Evolutionary conservation across 2,329 filamentous ascomycete species (phyloP), one percentile per base, ranked within the genome.

Genomic region (Colletotrichum sojae): DNA sequence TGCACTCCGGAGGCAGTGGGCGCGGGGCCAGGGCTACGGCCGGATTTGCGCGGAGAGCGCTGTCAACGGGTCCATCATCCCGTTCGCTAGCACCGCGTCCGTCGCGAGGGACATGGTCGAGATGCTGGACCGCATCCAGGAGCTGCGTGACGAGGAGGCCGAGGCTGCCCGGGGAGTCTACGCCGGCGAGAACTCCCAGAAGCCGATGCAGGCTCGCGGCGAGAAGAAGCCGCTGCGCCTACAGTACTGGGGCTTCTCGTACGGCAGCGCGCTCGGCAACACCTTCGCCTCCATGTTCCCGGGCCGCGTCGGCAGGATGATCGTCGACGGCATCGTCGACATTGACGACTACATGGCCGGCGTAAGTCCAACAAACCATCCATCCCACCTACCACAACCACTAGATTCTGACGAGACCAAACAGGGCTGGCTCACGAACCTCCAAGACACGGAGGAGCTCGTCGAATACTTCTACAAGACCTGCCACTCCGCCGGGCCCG

Each of bases 181-280:
- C 2, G 40, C 9, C 0, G 48, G 40, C 2, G 54, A 39, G n/a
- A 22, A 20, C 0, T 8, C 13, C 15, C 54, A 68, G 31, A 36
- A 52, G 22, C 40, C 51, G n/a, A 9, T 60, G 15, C 63, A 48
- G 8, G n/a, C 25, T n/a, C 46, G 52, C 1, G 6, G 25, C 15
- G 36, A 48, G 1, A 67, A 70, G 40, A 54, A 72, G 1, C 58
- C 70, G 3, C 65, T 75, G 4, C 71, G 75, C 13, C 71, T 87
- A 36, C 82, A 83, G 72, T 88, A 86, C 71, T 82, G 84, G 77
- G 85, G 86, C 0, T 82, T 87, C 60, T 86, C 83, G 6, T 88
- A 88, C 18, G 78, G 79, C 16, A 79, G 78, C 2, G 18, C 78
- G 0, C 73, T 81, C 0, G 79, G 79, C 1, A 79, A 79, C 49